Base-by-base conservation (phyloP, 2,329 filamentous ascomycete genomes). In the Apiospora phragmitis region DNA sequence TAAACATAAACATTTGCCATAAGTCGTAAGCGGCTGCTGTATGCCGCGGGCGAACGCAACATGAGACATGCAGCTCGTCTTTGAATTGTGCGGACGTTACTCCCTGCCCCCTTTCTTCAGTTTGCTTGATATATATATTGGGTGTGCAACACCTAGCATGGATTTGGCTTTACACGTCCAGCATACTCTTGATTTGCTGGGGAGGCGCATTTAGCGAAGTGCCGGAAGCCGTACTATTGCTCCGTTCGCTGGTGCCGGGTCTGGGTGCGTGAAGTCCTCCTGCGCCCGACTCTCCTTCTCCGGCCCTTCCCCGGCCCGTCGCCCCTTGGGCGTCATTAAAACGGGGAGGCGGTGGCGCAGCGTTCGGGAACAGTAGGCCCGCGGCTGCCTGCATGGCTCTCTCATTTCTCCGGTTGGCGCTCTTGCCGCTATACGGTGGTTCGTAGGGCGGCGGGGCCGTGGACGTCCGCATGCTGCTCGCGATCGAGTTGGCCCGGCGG, bases 101-200 rank as follows among this genome's bases (percentile, higher is more conserved):
- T 21, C 32, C 18, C n/a, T n/a, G n/a, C n/a, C 49, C 51, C 51
- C 51, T 3, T 59, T 32, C 51, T 35, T n/a, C 18, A 35, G n/a
- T 35, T 18, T 59, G 7, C 5, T 11, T 18, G 16, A 55, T 7
- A 59, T 12, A 29, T 21, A 35, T n/a, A 18, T 62, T 62, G 55
- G 3, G 0, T n/a, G 18, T 14, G 55, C 16, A 11, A n/a, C 9
- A 24, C 32, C 32, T n/a, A 9, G 18, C 55, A 14, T 38, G 14
- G 38, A 62, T 11, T 8, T 38, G 29, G 4, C 3, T 12, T 62
- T 38, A 62, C 55, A 62, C 55, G 32, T 90, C 88, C 74, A 90
- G 74, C 88, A 90, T 90, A 76, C 88, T 90, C 75, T 81, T 83
- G 7, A 89, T 79, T 75, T 88, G 84, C 76, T 88, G 86, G n/a